A percentile compares a stretch with the other conserved stretches of the same genome.
Conservation (phyloP, 1,139 yeast genomes). For the Suhomyces yuchorum region DNA sequence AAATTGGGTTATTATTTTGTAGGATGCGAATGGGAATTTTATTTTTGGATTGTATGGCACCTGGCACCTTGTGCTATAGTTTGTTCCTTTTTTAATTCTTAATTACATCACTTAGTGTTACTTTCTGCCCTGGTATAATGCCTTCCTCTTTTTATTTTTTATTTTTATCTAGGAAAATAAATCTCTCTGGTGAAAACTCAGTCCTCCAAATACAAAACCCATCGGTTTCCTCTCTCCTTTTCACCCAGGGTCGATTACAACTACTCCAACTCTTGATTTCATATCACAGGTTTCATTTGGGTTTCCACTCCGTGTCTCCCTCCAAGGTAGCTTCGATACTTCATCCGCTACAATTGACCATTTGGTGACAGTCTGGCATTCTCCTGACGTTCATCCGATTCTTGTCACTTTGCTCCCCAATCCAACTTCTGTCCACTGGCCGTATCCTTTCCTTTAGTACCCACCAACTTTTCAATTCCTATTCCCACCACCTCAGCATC, state of each 20-base stretch:
- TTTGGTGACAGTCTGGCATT: background rate
- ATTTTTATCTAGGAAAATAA: slow-evolving; percentile 10
- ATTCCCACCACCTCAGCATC: background rate
- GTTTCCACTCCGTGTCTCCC: slow-evolving; percentile 1
- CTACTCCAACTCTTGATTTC: slow-evolving; percentile 5
- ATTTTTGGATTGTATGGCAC: slow-evolving; percentile 7
- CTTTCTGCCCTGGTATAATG: slow-evolving; percentile 3
- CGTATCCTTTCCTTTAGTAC: slow-evolving; percentile 3
- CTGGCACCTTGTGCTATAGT: slow-evolving; percentile 6
- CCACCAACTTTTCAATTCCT: background rate
- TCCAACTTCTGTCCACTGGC: slow-evolving; percentile 2
- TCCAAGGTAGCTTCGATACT: slow-evolving; percentile 1
- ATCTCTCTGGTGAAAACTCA: slow-evolving; percentile 6
- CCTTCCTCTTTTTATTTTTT: slow-evolving; percentile 9
- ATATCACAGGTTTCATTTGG: slow-evolving; percentile 4
- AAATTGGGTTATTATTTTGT: slow-evolving; percentile 2
- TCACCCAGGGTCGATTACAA: slow-evolving; percentile 8
- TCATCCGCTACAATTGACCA: slow-evolving; percentile 6
- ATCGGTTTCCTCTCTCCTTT: slow-evolving; percentile 13
- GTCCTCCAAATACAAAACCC: slow-evolving; percentile 13
- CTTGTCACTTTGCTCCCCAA: background rate
- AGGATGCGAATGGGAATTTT: slow-evolving; percentile 3
- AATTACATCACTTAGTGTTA: slow-evolving; percentile 13
- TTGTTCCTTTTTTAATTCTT: slow-evolving; percentile 13
- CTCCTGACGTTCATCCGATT: background rate